A percentile compares a stretch with the other conserved stretches of the same genome.
Conservation (phyloP, 176 grass and related monocot species). For the Oryza meridionalis region DNA sequence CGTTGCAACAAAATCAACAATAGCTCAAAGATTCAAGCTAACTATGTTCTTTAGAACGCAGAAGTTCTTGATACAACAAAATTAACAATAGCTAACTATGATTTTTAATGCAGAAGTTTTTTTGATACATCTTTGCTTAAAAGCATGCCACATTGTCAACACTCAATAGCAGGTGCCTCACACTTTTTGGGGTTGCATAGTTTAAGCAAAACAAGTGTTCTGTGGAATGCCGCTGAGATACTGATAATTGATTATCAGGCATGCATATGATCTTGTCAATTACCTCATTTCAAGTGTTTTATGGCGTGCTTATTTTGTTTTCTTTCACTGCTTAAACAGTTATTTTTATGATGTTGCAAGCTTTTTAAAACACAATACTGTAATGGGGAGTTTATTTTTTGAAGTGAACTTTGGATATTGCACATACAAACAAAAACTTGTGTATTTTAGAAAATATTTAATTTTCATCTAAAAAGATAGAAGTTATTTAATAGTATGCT, state of each 20-base stretch:
- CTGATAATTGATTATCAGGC: not conserved
- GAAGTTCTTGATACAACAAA: not conserved
- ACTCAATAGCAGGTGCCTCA: not conserved
- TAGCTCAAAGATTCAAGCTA: slow-evolving; percentile 1
- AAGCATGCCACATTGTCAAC: not conserved
- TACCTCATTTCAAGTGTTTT: too few species aligned
- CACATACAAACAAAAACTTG: too few species aligned
- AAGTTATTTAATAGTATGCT: too few species aligned
- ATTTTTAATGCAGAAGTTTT: not conserved
- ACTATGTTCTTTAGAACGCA: not conserved
- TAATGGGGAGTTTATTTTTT: too few species aligned
- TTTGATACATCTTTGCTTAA: not conserved
- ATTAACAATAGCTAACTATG: not conserved
- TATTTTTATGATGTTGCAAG: too few species aligned
- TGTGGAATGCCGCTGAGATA: not conserved
- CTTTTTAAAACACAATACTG: too few species aligned
- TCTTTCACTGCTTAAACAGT: too few species aligned
- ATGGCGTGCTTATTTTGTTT: too few species aligned
- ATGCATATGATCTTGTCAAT: not conserved
- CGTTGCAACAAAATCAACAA: slow-evolving; percentile 37
- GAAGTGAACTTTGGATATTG: too few species aligned
- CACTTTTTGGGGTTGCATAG: not conserved
- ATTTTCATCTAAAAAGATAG: too few species aligned
- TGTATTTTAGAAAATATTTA: too few species aligned
- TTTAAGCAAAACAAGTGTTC: not conserved